Conservation (phyloP, 176 grass and related monocot genomes). For the Eleusine indica region DNA sequence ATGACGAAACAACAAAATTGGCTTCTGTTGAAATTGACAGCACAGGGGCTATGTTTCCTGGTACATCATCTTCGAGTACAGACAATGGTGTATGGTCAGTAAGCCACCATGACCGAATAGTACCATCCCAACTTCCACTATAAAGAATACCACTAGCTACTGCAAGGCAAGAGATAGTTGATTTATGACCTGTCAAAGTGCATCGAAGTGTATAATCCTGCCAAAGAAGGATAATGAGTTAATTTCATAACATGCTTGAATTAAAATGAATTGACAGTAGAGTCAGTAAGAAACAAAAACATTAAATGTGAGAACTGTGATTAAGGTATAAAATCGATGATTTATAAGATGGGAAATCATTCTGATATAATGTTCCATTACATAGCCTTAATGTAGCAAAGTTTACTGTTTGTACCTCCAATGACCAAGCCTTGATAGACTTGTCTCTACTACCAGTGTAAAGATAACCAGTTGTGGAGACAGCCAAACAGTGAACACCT, state of each 20-base stretch:
- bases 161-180: slow-evolving; percentile 83
- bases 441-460: slow-evolving; percentile 90
- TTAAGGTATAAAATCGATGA: slow-evolving; percentile 7
- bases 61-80: slow-evolving; percentile 66
- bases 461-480: slow-evolving; percentile 72
- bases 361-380: slow-evolving; percentile 4
- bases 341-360: slow-evolving; percentile 7
- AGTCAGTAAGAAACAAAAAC: neutral
- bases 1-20: slow-evolving; percentile 72
- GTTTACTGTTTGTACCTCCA: slow-evolving; percentile 63
- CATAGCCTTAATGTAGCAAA: slow-evolving; percentile 18
- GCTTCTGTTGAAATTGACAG: slow-evolving; percentile 70
- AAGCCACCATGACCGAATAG: slow-evolving; percentile 88
- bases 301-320: neutral
- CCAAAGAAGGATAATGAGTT: slow-evolving; percentile 41
- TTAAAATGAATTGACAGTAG: neutral
- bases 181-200: slow-evolving; percentile 90
- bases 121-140: slow-evolving; percentile 97
- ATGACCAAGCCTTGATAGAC: slow-evolving; percentile 94
- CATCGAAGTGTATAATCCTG: slow-evolving; percentile 87
- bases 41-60: slow-evolving; percentile 71
- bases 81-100: slow-evolving; percentile 83
- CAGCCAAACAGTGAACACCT: slow-evolving; percentile 80
- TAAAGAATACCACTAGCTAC: slow-evolving; percentile 82
- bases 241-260: slow-evolving; percentile 27